These are phyloP conservation scores for Cavenderia fasciculata DNA, from an alignment of 78 protist genomes.

Conservation along the genomic window DNA sequence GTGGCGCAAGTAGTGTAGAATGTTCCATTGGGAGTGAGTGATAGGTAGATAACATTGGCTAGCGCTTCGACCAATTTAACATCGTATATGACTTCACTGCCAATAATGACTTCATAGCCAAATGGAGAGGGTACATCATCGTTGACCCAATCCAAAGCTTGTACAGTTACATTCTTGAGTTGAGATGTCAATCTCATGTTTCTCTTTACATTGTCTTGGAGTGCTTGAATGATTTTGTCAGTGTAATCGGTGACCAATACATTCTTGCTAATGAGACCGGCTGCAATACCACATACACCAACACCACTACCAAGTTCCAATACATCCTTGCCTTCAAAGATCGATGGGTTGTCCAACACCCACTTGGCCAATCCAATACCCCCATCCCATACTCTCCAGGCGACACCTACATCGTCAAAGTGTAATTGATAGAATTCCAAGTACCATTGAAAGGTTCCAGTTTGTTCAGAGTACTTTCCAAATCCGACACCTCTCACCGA, in stretches of 20 bases:
- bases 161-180: not conserved
- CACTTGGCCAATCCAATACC: constrained; percentile 54
- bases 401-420: constrained; percentile 39
- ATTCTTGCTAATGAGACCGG: constrained; percentile 37
- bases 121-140: constrained; percentile 37
- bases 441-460: constrained; percentile 38
- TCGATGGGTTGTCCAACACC: constrained; percentile 33
- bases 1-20: constrained; percentile 34
- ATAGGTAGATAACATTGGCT: constrained; percentile 24
- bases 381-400: constrained; percentile 58
- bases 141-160: constrained; percentile 34
- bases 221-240: constrained; percentile 26
- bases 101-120: constrained; percentile 46
- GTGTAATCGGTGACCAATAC: constrained; percentile 64
- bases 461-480: constrained; percentile 21
- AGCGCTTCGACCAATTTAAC: constrained; percentile 38
- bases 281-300: constrained; percentile 37
- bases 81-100: constrained; percentile 51
- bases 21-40: constrained; percentile 12
- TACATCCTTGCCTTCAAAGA: constrained; percentile 32
- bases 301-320: constrained; percentile 48
- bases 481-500: constrained; percentile 23
- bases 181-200: too few relatives aligned
- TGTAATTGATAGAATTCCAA: constrained; percentile 16
- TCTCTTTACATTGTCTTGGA: constrained; percentile 40